Percentiles rank a stretch among this genome's conserved stretches.
phyloP scores from a whole-genome alignment of 129 eudicot genomes.

The Tagetes patula region DNA sequence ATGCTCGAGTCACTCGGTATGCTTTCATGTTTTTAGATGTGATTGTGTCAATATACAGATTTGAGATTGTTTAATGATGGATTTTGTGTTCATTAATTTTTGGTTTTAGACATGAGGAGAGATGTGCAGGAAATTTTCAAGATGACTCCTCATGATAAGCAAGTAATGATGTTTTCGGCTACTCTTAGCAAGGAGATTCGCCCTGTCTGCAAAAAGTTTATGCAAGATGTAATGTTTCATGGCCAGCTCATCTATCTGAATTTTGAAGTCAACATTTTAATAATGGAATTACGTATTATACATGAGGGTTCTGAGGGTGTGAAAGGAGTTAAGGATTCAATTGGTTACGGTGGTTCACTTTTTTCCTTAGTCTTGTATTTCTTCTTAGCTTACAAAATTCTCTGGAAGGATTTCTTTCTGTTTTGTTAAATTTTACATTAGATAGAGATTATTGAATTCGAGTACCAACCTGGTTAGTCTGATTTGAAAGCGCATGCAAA shows the following conservation, averaged over 20 bases:
- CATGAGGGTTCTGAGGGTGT: conserved; percentile 23
- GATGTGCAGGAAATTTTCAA: conserved; percentile 98
- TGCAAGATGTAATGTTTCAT: conserved; percentile 99
- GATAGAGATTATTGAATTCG: conserved; percentile 30
- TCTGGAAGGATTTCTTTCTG: conserved; percentile 18
- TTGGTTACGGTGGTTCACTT: conserved; percentile 16
- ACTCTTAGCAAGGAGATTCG: conserved; percentile 98
- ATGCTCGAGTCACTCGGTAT: conserved; percentile 99
- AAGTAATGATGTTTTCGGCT: conserved; percentile 99
- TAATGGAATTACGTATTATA: conserved; percentile 23
- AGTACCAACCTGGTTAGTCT: conserved; percentile 30
- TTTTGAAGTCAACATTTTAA: conserved; percentile 59
- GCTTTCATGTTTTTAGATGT: not conserved
- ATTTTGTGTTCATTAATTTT: not conserved
- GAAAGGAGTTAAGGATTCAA: conserved; percentile 25
- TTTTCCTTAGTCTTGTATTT: conserved; percentile 32
- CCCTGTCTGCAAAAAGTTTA: conserved; percentile 97
- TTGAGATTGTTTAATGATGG: not conserved
- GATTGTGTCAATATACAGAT: not conserved
- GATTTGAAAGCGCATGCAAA: conserved; percentile 50
- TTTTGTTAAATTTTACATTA: conserved; percentile 15
- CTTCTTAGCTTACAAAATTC: conserved; percentile 29
- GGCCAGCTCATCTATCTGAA: conserved; percentile 83
- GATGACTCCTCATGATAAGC: conserved; percentile 99
- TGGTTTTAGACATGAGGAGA: conserved; percentile 79